Percentiles rank a stretch among this genome's conserved stretches.
Evolutionary conservation across 2,329 filamentous ascomycete species (phyloP).

Genomic region (Trichoderma hamatum): DNA sequence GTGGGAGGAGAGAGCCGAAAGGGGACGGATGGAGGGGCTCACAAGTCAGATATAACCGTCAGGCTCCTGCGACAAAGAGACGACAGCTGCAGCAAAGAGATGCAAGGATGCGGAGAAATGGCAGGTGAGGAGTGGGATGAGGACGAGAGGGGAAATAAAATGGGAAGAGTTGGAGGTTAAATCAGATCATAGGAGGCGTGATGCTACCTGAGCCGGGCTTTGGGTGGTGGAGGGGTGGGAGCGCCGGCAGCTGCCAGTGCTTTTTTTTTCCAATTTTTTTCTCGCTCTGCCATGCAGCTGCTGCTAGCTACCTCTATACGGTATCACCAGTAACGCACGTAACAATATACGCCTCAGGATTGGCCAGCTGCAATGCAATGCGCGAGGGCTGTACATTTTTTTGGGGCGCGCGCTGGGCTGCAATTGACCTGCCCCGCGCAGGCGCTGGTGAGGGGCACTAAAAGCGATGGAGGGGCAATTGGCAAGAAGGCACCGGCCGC

Average conservation of each 20-base stretch:
- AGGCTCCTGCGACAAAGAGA: slow-evolving; percentile 20
- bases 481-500: slow-evolving; percentile 21
- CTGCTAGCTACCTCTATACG: neutral
- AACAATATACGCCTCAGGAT: neutral
- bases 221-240: slow-evolving; percentile 16
- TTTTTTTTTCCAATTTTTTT: neutral
- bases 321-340: slow-evolving; percentile 13
- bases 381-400: slow-evolving; percentile 7
- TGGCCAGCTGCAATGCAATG: neutral
- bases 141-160: slow-evolving; percentile 21
- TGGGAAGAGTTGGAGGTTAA: slow-evolving; percentile 10
- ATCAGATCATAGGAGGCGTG: neutral
- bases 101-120: slow-evolving; percentile 1
- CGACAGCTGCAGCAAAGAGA: slow-evolving; percentile 5
- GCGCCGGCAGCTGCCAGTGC: slow-evolving; percentile 18
- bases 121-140: neutral
- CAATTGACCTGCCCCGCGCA: slow-evolving; percentile 11
- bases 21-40: slow-evolving; percentile 9
- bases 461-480: slow-evolving; percentile 11
- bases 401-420: neutral
- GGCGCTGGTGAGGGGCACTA: slow-evolving; percentile 12
- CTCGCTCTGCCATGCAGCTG: neutral
- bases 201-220: slow-evolving; percentile 2
- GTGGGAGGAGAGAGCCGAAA: neutral
- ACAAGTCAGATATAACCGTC: slow-evolving; percentile 18